phyloP scores from a whole-genome alignment of 768 basidiomycete genomes.

The Stropharia rugosoannulata region DNA sequence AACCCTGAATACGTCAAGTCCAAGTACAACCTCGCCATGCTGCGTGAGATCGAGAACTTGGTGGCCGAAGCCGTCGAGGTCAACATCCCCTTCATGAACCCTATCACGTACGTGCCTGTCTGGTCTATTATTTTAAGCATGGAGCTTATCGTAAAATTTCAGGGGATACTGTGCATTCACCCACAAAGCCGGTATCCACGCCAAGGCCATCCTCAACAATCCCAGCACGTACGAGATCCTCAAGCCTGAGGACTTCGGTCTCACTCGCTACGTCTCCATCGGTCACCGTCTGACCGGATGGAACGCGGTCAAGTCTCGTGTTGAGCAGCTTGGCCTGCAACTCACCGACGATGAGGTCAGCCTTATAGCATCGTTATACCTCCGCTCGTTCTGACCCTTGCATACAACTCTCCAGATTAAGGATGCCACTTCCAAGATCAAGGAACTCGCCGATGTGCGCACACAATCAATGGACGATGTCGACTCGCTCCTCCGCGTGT shows the following conservation, averaged over 20 bases:
- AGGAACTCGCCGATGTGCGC: constrained; percentile 97
- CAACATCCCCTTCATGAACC: constrained; percentile 96
- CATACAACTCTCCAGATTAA: constrained; percentile 60
- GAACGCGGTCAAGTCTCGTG: constrained; percentile 99
- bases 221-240: constrained; percentile 99
- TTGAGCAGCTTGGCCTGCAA: constrained; percentile 91
- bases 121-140: background rate
- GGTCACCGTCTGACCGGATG: constrained; percentile 97
- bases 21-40: constrained; percentile 98
- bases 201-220: constrained; percentile 98
- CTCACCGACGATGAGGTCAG: constrained; percentile 87
- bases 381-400: background rate
- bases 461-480: constrained; percentile 99
- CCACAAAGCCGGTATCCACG: constrained; percentile 99
- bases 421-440: constrained; percentile 99
- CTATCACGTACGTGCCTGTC: constrained; percentile 65
- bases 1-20: constrained; percentile 98
- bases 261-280: constrained; percentile 97
- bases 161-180: constrained; percentile 99
- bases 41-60: constrained; percentile 97
- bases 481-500: constrained; percentile 92
- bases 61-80: constrained; percentile 99
- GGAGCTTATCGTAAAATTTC: constrained; percentile 1
- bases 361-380: constrained; percentile 1
- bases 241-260: constrained; percentile 98